These are phyloP conservation scores for Solanum pinnatisectum DNA, from an alignment of 257 asterid species.

Conservation along the genomic window DNA sequence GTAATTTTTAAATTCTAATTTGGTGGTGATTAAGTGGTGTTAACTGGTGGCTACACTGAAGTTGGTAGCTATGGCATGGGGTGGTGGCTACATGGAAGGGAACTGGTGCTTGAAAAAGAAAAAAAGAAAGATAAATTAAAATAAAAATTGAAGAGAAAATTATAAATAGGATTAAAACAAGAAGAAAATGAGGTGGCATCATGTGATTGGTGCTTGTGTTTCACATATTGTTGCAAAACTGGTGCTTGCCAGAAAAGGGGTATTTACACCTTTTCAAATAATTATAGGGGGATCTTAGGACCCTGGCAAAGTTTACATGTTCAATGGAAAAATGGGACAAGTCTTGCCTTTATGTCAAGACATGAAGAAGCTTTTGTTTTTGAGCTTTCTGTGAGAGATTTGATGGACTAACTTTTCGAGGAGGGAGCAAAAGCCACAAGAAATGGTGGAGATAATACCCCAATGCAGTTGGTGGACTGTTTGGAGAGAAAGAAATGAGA, in stretches of 20 bases:
- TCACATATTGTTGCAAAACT: background rate
- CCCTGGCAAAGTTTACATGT: background rate
- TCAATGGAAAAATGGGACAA: background rate
- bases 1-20: background rate
- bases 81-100: background rate
- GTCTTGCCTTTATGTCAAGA: background rate
- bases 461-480: background rate
- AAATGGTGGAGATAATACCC: background rate
- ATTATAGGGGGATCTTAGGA: background rate
- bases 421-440: background rate
- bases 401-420: background rate
- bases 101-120: background rate
- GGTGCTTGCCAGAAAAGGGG: background rate
- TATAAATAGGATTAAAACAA: background rate
- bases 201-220: background rate
- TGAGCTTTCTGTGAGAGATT: background rate
- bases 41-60: background rate
- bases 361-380: background rate
- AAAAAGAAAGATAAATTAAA: background rate
- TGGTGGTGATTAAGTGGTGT: background rate
- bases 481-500: background rate
- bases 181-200: background rate
- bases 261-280: background rate
- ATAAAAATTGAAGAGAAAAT: background rate
- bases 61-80: background rate